phyloP scores from a whole-genome alignment of 1,139 yeast species.

The Protomyces lactucae-debilis region DNA sequence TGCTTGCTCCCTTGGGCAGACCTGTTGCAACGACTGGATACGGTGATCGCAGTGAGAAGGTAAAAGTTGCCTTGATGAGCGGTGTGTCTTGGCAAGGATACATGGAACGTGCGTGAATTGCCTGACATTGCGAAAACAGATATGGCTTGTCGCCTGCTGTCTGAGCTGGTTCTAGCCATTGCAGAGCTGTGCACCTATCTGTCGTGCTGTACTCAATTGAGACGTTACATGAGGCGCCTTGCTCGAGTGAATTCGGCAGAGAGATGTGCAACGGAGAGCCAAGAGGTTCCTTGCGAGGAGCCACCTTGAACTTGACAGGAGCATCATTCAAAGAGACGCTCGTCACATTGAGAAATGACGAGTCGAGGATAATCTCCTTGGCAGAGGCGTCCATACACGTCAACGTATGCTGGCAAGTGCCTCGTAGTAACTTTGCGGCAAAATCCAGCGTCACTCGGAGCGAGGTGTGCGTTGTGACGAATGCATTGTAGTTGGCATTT shows the following conservation, averaged over 20 bases:
- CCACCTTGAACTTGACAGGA: conserved; percentile 41
- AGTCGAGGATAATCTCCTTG: conserved; percentile 53
- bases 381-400: conserved; percentile 36
- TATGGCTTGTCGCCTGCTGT: conserved; percentile 77
- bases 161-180: conserved; percentile 71
- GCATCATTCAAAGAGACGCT: conserved; percentile 47
- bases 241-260: conserved; percentile 1
- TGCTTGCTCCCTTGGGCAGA: conserved; percentile 31
- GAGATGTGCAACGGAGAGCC: conserved; percentile 58
- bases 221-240: conserved; percentile 39
- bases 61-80: conserved; percentile 63
- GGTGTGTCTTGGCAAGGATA: conserved; percentile 94
- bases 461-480: conserved; percentile 4
- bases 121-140: conserved; percentile 84
- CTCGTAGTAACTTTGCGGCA: conserved; percentile 49
- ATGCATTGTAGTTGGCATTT: conserved; percentile 5
- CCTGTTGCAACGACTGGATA: conserved; percentile 34
- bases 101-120: conserved; percentile 82
- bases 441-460: conserved; percentile 45
- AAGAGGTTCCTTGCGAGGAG: conserved; percentile 54
- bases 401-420: conserved; percentile 53
- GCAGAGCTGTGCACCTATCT: conserved; percentile 71
- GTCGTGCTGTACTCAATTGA: conserved; percentile 62
- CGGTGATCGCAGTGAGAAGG: conserved; percentile 55
- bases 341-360: conserved; percentile 57